phyloP scores from a whole-genome alignment of 495 filamentous ascomycete genomes.

The Tuber microsphaerosporum region DNA sequence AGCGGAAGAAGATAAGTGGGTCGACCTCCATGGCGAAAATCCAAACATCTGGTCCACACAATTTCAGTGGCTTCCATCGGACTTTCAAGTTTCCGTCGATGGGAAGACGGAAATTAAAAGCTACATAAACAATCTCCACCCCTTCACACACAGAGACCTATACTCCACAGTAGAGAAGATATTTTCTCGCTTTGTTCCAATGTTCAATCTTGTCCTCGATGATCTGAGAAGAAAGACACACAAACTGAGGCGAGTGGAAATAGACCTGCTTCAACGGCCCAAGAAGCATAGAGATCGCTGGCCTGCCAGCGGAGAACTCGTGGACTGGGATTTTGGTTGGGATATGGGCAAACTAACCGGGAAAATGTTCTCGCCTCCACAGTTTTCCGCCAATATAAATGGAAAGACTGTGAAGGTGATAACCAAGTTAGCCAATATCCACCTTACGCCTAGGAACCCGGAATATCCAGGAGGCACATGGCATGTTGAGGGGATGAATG shows the following conservation, averaged over 20 bases:
- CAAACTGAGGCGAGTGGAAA: background rate
- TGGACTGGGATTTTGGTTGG: slow-evolving; percentile 6
- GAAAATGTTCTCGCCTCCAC: background rate
- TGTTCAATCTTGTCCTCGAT: slow-evolving; percentile 48
- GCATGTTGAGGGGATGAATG: slow-evolving; percentile 50
- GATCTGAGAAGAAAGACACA: background rate
- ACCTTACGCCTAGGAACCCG: slow-evolving; percentile 54
- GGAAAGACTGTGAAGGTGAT: slow-evolving; percentile 51
- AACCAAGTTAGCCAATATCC: slow-evolving; percentile 57
- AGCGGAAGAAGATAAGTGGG: background rate
- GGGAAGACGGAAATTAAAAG: slow-evolving; percentile 58
- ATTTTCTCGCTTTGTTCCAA: slow-evolving; percentile 48
- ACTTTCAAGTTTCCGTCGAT: slow-evolving; percentile 47
- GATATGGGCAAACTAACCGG: slow-evolving; percentile 32
- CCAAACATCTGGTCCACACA: slow-evolving; percentile 30
- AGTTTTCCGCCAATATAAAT: background rate
- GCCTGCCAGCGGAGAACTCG: background rate
- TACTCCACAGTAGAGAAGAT: slow-evolving; percentile 52
- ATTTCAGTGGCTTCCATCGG: slow-evolving; percentile 58
- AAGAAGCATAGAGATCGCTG: background rate
- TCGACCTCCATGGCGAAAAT: background rate
- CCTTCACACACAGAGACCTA: slow-evolving; percentile 45
- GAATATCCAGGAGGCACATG: slow-evolving; percentile 44
- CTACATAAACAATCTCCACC: slow-evolving; percentile 61
- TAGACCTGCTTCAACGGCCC: background rate